Evolutionary conservation across 805 yeast species (phyloP).

Genomic region (Priceomyces haplophilus): DNA sequence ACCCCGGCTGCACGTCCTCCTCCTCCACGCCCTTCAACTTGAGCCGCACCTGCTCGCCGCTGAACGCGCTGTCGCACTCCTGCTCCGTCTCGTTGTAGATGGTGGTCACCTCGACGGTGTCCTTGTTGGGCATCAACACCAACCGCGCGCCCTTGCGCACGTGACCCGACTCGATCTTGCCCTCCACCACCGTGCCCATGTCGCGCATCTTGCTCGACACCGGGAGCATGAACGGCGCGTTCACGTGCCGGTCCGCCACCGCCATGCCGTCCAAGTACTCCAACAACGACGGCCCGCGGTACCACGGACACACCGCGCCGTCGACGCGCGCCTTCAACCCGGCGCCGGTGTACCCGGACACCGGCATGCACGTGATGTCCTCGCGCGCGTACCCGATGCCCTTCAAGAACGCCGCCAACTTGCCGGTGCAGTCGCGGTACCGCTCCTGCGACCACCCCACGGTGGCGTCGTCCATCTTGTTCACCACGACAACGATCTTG

Average conservation of each 20-base stretch:
- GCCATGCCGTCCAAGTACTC: slow-evolving; percentile 85
- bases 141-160: slow-evolving; percentile 74
- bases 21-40: slow-evolving; percentile 95
- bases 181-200: slow-evolving; percentile 96
- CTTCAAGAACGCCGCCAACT: slow-evolving; percentile 72
- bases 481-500: slow-evolving; percentile 86
- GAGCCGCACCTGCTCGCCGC: slow-evolving; percentile 97
- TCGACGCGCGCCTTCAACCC: slow-evolving; percentile 86
- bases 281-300: slow-evolving; percentile 84
- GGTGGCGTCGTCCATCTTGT: slow-evolving; percentile 99
- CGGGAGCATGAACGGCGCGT: slow-evolving; percentile 97
- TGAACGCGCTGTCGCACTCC: slow-evolving; percentile 83
- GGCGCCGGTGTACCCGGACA: slow-evolving; percentile 96
- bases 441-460: slow-evolving; percentile 95
- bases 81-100: slow-evolving; percentile 94
- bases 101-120: slow-evolving; percentile 76
- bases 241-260: slow-evolving; percentile 78
- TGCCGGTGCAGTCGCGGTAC: slow-evolving; percentile 90
- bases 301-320: slow-evolving; percentile 82
- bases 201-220: slow-evolving; percentile 93
- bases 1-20: slow-evolving; percentile 91
- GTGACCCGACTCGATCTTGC: slow-evolving; percentile 96
- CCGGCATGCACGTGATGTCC: slow-evolving; percentile 92
- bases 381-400: slow-evolving; percentile 88
- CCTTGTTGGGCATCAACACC: slow-evolving; percentile 89